Evolutionary conservation across 73 alveolate genomes (phyloP).

Genomic region (Tetrahymena malaccensis): DNA sequence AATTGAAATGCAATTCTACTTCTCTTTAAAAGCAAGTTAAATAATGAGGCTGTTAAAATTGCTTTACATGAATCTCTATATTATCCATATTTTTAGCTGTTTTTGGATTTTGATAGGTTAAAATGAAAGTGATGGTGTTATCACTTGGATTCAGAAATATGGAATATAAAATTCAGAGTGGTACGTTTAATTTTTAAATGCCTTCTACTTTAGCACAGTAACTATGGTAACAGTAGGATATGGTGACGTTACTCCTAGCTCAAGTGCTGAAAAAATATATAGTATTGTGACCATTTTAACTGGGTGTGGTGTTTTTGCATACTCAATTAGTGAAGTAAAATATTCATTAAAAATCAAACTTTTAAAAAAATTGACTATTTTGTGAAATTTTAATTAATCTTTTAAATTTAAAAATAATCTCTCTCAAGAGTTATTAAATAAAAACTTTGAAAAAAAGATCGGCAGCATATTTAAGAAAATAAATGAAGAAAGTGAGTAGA

Average conservation of each 20-base stretch:
- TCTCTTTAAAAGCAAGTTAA: background rate
- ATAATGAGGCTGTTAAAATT: background rate
- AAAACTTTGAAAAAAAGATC: background rate
- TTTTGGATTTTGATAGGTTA: background rate
- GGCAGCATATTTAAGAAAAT: constrained; percentile 48
- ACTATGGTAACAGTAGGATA: constrained; percentile 25
- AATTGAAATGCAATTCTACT: background rate
- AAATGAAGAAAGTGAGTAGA: constrained; percentile 48
- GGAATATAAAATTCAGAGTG: background rate
- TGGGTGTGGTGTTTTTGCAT: constrained; percentile 28
- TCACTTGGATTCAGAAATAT: constrained; percentile 9
- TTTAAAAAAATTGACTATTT: too few relatives aligned
- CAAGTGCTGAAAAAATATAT: constrained; percentile 6
- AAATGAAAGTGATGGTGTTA: background rate
- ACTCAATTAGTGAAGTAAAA: constrained; percentile 1
- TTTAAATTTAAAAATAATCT: too few relatives aligned
- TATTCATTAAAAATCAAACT: too few relatives aligned
- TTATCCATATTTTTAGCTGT: background rate
- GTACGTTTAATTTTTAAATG: constrained; percentile 9
- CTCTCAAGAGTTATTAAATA: too few relatives aligned
- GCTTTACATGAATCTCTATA: background rate
- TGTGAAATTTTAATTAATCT: too few relatives aligned
- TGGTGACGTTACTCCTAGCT: constrained; percentile 15
- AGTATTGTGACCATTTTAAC: constrained; percentile 1
- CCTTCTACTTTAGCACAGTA: constrained; percentile 24